Base-by-base conservation (phyloP, 768 basidiomycete species). In the Tremella fuciformis region DNA sequence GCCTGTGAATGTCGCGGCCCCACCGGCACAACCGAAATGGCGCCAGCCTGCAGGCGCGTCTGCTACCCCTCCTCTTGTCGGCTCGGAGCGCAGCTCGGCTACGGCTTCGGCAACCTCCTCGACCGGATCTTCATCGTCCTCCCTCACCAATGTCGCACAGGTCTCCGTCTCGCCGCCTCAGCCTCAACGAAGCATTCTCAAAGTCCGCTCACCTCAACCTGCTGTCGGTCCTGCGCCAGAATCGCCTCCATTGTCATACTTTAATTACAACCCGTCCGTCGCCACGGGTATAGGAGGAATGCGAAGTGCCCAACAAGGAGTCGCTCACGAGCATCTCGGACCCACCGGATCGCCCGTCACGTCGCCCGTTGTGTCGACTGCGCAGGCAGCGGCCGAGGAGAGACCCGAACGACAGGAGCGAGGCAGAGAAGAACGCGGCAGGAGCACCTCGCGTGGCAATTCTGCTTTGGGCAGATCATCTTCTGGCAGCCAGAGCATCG, bases 181-280 rank as follows among this genome's bases (percentile, higher is more conserved):
- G 40, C 75, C 74, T 13, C 62, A 63, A 37, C 65, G 76, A 55
- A 64, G 67, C 26, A 78, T 78, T 49, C 69, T 78, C 59, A 78
- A 77, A 63, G 71, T 77, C 37, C 64, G 76, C 11, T 57, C 66
- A 19, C 63, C 73, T 8, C 59, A 59, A 39, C 39, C 60, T 13
- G 48, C 62, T 13, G 59, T 64, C 21, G 59, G 63, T 44, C 19
- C 46, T 41, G 55, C 59, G 39, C 65, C 71, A 4, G 64, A 69
- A 2, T 66, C 63, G 1, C 68, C 72, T 2, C 63, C 73, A 2
- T 55, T 50, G 9, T 62, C 69, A 16, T 75, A 75, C 50, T 76
- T 76, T 70, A 75, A 77, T 53, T 77, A 72, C 61, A 77, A 69
- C 26, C 74, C 74, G 8, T 77, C 76, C 7, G 71, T 67, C n/a